Evolutionary conservation across 768 basidiomycete species (phyloP), one percentile per base, ranked within the genome.

Genomic region (Pisolithus orientalis): DNA sequence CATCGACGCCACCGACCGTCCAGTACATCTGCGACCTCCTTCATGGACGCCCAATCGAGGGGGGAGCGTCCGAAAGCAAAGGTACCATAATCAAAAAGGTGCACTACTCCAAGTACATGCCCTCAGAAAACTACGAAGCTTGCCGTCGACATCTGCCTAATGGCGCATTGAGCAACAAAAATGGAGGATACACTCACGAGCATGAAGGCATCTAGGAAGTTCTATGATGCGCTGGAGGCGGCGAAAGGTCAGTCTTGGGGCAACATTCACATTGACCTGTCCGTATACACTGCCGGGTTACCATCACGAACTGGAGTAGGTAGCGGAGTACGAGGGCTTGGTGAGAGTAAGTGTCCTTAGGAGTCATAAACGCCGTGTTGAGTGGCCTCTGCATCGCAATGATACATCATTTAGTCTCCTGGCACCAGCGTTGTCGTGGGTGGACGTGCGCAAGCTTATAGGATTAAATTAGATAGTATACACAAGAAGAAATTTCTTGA

Each of bases 261-360:
- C 95, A 21, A 95, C 91, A 75, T 97, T 97, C 66, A 96, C 95
- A 1, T 77, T 97, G 32, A 91, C 93, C 31, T 94, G 85, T 58
- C 95, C 93, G 25, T 98, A 91, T 65, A 90, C 91, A 8, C 83
- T 98, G 52, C 75, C 98, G 24, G 94, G 90, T 38, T 95, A 98
- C 67, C 96, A 83, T 58, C 63, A 70, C 1, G 95, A 98, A 68
- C 71, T 95, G 57, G 89, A 87, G 34, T 98, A 95, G 95, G 95
- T 94, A 16, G 84, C 80, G 47, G 21, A 21, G 21, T 21, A 21
- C 21, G 21, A 21, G 21, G 21, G 21, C 21, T 21, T 21, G 21
- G 21, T 21, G 21, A 21, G 21, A 21, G 2, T 21, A 21, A 21
- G 21, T 21, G 21, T 21, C 21, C 21, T 21, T 21, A 21, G 21